These are phyloP conservation scores for Fusarium piperis DNA, from an alignment of 2,329 filamentous ascomycete species.

Conservation along the genomic window DNA sequence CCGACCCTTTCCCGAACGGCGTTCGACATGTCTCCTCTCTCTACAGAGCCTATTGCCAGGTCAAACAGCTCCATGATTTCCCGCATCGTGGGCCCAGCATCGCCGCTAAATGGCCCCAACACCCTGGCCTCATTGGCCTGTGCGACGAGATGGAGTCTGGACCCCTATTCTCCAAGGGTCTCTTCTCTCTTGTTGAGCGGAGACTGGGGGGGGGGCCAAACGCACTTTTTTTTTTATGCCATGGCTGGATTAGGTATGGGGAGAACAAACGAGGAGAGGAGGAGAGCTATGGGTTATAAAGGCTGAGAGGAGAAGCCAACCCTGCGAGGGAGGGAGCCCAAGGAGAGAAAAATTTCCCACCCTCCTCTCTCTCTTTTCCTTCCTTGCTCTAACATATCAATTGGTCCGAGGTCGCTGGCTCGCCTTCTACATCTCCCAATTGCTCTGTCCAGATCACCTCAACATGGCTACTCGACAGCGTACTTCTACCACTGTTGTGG, in stretches of 20 bases:
- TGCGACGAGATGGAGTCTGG: constrained; percentile 15
- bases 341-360: not conserved
- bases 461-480: constrained; percentile 42
- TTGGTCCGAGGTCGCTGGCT: not conserved
- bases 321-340: not conserved
- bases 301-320: not conserved
- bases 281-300: not conserved
- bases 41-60: not conserved
- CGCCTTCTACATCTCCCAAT: not conserved
- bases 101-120: constrained; percentile 21
- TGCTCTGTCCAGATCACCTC: not conserved
- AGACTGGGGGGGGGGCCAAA: not conserved
- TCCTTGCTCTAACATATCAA: not conserved
- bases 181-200: constrained; percentile 13
- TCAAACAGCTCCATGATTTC: constrained; percentile 34
- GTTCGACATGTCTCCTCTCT: not conserved
- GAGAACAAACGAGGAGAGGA: not conserved
- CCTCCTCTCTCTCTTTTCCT: not conserved
- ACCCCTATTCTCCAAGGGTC: constrained; percentile 34
- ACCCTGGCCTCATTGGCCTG: constrained; percentile 29
- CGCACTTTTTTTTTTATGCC: constrained; percentile 25
- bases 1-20: not conserved
- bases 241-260: constrained; percentile 38
- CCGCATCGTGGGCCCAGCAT: constrained; percentile 32
- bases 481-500: constrained; percentile 36